phyloP scores from a whole-genome alignment of 345 rosid genomes.

The Zanthoxylum bungeanum region DNA sequence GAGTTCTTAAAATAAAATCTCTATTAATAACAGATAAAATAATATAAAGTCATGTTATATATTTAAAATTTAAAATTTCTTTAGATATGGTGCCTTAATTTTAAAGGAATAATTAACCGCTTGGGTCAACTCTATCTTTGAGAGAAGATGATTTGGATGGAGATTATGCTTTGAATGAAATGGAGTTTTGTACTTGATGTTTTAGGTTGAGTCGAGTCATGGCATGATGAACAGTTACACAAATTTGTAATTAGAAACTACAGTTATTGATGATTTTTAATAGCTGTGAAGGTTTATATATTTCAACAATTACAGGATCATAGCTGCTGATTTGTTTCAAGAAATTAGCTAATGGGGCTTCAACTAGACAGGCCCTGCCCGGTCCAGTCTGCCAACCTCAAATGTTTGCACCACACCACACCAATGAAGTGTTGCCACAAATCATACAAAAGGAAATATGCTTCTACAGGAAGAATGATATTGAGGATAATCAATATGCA shows the following conservation, averaged over 20 bases:
- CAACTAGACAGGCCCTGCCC: not conserved
- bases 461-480: no score
- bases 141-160: slow-evolving; percentile 59
- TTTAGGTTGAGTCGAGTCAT: slow-evolving; percentile 64
- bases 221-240: slow-evolving; percentile 38
- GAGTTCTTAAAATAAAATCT: no score
- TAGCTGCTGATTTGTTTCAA: not conserved
- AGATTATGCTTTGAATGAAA: slow-evolving; percentile 44
- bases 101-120: slow-evolving; percentile 38
- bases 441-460: no score
- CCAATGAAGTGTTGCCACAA: no score
- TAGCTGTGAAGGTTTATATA: no score
- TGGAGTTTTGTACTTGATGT: slow-evolving; percentile 60
- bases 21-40: no score
- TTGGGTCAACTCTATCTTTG: slow-evolving; percentile 42
- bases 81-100: no score
- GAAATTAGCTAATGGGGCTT: not conserved
- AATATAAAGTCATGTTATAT: no score
- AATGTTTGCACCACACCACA: no score
- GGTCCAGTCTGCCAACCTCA: not conserved
- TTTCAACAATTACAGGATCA: no score
- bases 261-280: slow-evolving; percentile 16
- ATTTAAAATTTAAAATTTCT: no score
- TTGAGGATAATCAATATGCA: no score
- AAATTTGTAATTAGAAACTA: slow-evolving; percentile 33